Base-by-base conservation (phyloP, 257 asterid species). In the Lycium ferocissimum region DNA sequence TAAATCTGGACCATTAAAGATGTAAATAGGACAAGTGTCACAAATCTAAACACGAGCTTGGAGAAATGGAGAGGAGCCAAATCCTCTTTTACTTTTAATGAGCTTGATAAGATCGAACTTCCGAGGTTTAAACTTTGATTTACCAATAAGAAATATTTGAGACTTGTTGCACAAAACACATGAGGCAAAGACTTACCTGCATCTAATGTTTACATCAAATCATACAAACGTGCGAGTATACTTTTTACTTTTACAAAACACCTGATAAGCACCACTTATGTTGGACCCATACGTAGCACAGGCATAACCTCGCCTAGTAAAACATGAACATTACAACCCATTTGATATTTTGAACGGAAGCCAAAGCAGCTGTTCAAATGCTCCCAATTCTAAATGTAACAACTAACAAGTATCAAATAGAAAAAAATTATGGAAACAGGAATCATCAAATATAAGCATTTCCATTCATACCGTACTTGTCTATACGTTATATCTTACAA, bases 401-500 rank as follows among this genome's bases (percentile, higher is more conserved):
- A 69, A 43, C 14, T 22, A 53, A 6, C 1, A 69, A 43, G 57
- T 33, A 13, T 53, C 65, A 78, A 78, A 53, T 0, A 66, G n/a
- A 66, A 66, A 6, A 56, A 6, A 66, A 33, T 2, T 33, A 2
- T 35, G n/a, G 47, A 26, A 35, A 66, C 37, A 2, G 47, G n/a
- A 13, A 33, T 33, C 73, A 18, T 13, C 47, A 26, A 63, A 26
- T 40, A 22, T 65, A 33, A 51, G 11, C 82, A 75, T 76, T 76
- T 51, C 82, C 20, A 26, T 76, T 76, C 82, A 76, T 26, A 76
- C 26, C 3, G 63, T 9, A 76, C 17, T 47, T 3, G 51, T 15
- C 47, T 56, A 76, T 76, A 76, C 18, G 47, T 13, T 78, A 78
- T 17, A 78, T 53, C 82, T 78, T 78, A 51, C 49, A 51, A 6